Evolutionary conservation across 2,329 filamentous ascomycete species (phyloP), one percentile per base, ranked within the genome.

Genomic region (Aureobasidium musti): DNA sequence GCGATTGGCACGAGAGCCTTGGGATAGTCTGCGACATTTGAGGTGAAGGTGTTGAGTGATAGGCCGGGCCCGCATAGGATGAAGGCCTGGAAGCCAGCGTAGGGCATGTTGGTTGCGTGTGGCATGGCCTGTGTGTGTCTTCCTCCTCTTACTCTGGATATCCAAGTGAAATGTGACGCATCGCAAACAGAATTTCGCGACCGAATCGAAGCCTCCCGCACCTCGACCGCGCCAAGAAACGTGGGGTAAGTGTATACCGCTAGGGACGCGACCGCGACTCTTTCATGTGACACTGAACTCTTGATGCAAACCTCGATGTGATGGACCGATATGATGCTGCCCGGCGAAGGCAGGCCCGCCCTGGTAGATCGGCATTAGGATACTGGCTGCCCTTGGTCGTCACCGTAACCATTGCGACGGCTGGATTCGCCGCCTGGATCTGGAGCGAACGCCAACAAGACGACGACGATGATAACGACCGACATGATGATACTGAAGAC

Each of bases 371-470:
- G 76, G 84, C 87, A 71, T 86, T 91, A 80, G 86, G 89, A 74
- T 94, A 96, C 80, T 97, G 93, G 91, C 86, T 97, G 68, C 94
- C 94, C 69, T 84, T 98, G 66, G 89, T 88, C 70, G 79, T 97
- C 70, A 97, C 93, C 59, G 87, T 96, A 67, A 93, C 92, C 54
- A 87, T 96, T 72, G 94, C 94, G 68, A 92, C 93, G 26, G 88
- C 91, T 65, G 92, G 93, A 39, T 80, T 96, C 56, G 93, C 89
- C 63, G 92, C 92, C 67, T 98, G 94, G 94, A 87, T 93, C 68
- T 97, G 92, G 92, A 96, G 90, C 77, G 92, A 96, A 80, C 89
- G 91, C 73, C 87, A 84, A 74, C 89, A 91, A 71, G 86, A 89
- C 67, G 89, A 91, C 63, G 89, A 92, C 33, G 84, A 86, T 67